Percentiles rank a stretch among this genome's conserved stretches.
Evolutionary conservation across 78 protist species (phyloP).

Genomic region (Dictyostelium intermedium): DNA sequence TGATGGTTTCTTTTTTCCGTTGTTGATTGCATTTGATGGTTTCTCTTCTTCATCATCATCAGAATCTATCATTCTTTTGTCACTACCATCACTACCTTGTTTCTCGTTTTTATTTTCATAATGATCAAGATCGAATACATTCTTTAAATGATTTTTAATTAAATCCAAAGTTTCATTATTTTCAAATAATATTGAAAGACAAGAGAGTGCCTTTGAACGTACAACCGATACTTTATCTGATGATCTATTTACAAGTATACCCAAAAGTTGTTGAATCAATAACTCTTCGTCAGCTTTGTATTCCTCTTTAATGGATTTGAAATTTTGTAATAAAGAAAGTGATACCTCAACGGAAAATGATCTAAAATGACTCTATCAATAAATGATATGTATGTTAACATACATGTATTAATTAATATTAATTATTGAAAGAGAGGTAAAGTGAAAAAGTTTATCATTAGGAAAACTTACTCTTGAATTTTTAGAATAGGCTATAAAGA

Average conservation of each 20-base stretch:
- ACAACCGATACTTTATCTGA: conserved; percentile 68
- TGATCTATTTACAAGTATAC: conserved; percentile 67
- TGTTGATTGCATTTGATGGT: neutral
- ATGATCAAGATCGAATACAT: conserved; percentile 3
- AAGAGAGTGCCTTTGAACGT: conserved; percentile 59
- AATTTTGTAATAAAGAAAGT: conserved; percentile 17
- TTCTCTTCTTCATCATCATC: conserved; percentile 12
- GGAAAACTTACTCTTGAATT: conserved; percentile 9
- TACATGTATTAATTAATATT: too few species aligned
- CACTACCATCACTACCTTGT: neutral
- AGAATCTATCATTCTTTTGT: neutral
- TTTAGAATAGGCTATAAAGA: conserved; percentile 24
- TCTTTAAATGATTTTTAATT: conserved; percentile 24
- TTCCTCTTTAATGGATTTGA: neutral
- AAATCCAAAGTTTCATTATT: neutral
- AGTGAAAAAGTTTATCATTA: too few species aligned
- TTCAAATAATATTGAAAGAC: conserved; percentile 31
- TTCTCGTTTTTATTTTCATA: neutral
- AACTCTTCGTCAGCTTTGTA: neutral
- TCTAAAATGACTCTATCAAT: conserved; percentile 16
- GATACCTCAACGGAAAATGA: conserved; percentile 57
- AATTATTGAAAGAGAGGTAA: too few species aligned
- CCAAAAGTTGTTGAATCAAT: conserved; percentile 24
- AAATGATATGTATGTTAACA: neutral
- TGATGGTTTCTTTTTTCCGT: conserved; percentile 4